Conservation (phyloP, 1,284 basidiomycete species). For the Rhodofomes roseus region DNA sequence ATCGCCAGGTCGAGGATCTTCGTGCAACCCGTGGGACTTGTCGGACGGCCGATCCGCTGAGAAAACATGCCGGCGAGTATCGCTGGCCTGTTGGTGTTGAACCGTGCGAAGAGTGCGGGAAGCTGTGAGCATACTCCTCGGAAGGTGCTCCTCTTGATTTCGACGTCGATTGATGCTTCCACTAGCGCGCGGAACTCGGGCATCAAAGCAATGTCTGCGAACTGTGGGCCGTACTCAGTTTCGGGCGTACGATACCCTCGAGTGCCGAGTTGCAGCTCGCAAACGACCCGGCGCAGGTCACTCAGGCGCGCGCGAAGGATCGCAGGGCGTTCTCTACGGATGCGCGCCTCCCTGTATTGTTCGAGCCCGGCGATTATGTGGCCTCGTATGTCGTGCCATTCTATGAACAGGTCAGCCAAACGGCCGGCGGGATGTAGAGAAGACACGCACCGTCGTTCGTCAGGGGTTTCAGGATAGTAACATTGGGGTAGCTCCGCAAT, state of each 20-base stretch:
- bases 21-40: not conserved
- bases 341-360: not conserved
- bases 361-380: not conserved
- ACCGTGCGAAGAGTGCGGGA: not conserved
- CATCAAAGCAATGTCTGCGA: not conserved
- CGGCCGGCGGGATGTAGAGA: no score
- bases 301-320: not conserved
- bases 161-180: not conserved
- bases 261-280: not conserved
- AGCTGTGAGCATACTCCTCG: not conserved
- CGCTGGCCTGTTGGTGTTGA: not conserved
- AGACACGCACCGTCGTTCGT: not conserved
- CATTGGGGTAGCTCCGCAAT: not conserved
- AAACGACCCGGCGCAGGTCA: not conserved
- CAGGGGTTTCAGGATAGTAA: not conserved
- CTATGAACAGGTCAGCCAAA: not conserved
- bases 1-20: constrained; percentile 2
- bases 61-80: not conserved
- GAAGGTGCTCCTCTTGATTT: constrained; percentile 7
- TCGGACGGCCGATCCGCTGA: not conserved
- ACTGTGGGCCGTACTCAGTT: not conserved
- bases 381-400: not conserved
- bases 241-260: not conserved
- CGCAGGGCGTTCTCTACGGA: not conserved
- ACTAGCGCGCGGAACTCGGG: not conserved